These are phyloP conservation scores for Magnaporthiopsis incrustans DNA, from an alignment of 2,329 filamentous ascomycete genomes.

Conservation along the genomic window DNA sequence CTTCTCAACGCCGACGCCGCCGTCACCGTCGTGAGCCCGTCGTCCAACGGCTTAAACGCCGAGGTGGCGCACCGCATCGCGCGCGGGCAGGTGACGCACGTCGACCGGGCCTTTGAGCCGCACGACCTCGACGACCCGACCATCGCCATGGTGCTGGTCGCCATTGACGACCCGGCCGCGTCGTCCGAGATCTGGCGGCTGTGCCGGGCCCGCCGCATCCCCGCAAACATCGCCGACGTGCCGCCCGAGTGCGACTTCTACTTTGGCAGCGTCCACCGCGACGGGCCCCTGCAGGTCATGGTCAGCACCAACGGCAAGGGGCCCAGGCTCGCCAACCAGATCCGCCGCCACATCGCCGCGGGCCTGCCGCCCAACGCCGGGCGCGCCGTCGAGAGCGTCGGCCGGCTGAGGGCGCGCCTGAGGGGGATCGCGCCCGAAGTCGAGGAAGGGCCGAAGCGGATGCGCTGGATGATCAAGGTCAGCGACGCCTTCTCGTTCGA, in stretches of 20 bases:
- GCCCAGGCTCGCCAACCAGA: constrained; percentile 79
- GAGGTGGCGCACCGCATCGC: constrained; percentile 80
- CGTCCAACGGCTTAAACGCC: constrained; percentile 64
- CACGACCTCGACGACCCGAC: constrained; percentile 73
- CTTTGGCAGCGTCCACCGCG: constrained; percentile 91
- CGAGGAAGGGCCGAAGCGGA: constrained; percentile 75
- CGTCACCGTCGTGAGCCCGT: constrained; percentile 78
- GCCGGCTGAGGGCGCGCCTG: constrained; percentile 69
- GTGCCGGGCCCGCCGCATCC: constrained; percentile 75
- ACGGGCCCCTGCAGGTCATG: constrained; percentile 96
- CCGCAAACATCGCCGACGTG: constrained; percentile 95
- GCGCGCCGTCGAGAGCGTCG: constrained; percentile 77
- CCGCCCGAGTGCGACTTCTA: constrained; percentile 97
- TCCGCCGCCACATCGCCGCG: constrained; percentile 72
- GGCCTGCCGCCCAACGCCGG: constrained; percentile 72
- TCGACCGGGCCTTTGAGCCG: constrained; percentile 78
- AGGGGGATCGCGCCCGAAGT: constrained; percentile 64
- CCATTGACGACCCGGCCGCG: constrained; percentile 88
- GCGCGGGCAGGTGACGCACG: constrained; percentile 66
- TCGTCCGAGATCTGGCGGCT: constrained; percentile 87
- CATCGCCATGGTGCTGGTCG: constrained; percentile 71
- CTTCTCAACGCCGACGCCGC: constrained; percentile 90
- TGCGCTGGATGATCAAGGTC: constrained; percentile 92
- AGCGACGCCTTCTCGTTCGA: constrained; percentile 82
- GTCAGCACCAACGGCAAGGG: constrained; percentile 97